These are phyloP conservation scores for Colletotrichum endophyticum DNA, from an alignment of 2,329 filamentous ascomycete species.

Conservation along the genomic window DNA sequence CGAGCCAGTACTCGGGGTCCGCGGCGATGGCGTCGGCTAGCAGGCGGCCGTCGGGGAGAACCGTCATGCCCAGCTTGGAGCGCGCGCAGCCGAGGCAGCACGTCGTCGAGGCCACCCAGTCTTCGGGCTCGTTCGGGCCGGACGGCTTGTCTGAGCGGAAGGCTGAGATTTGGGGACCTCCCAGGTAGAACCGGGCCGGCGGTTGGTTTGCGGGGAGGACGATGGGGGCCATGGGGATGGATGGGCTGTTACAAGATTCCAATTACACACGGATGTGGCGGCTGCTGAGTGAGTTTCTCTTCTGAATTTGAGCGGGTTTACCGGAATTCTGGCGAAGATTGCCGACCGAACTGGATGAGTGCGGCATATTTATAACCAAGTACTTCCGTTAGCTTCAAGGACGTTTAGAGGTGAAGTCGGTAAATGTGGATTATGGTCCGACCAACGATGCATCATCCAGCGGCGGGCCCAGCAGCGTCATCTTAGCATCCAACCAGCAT, in stretches of 20 bases:
- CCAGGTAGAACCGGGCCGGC: background rate
- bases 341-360: accelerated
- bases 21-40: background rate
- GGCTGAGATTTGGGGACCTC: background rate
- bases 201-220: background rate
- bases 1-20: background rate
- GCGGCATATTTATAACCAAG: background rate
- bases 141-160: background rate
- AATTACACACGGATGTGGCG: background rate
- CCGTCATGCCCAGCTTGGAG: background rate
- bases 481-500: background rate
- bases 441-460: background rate
- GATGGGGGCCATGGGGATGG: background rate
- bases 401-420: background rate
- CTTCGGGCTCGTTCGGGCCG: background rate
- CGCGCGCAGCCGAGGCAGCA: background rate
- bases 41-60: background rate
- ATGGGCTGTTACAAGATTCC: too few species aligned
- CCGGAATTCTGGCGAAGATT: background rate
- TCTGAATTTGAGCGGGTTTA: accelerated
- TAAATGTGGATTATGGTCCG: background rate
- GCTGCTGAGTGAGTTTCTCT: background rate
- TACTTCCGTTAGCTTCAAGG: background rate
- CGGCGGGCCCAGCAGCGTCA: background rate
- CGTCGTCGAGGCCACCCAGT: background rate